Evolutionary conservation across 257 asterid species (phyloP).

Genomic region (Nicotiana obtusifolia): DNA sequence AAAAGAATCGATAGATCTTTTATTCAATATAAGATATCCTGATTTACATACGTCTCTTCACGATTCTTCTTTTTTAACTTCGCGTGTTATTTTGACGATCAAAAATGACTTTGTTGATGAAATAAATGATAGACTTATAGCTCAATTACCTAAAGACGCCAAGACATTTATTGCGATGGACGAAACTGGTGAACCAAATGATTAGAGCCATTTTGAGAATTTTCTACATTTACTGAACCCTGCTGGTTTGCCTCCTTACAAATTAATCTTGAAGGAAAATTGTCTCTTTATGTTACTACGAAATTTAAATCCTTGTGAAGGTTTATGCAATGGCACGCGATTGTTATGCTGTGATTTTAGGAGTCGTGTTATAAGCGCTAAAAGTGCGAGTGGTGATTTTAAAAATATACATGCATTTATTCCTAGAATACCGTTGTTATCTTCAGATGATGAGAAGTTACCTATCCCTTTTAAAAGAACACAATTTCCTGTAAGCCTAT

Average conservation of each 20-base stretch:
- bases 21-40: not conserved
- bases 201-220: not conserved
- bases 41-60: not conserved
- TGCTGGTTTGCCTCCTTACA: too few relatives aligned
- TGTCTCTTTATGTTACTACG: too few relatives aligned
- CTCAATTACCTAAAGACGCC: not conserved
- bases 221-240: not conserved
- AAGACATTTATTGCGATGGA: not conserved
- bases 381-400: too few relatives aligned
- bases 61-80: not conserved
- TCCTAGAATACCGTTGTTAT: too few relatives aligned
- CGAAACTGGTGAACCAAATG: not conserved
- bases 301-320: too few relatives aligned
- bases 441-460: too few relatives aligned
- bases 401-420: too few relatives aligned
- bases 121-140: not conserved
- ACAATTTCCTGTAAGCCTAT: not conserved
- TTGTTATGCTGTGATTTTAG: too few relatives aligned
- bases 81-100: not conserved
- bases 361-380: too few relatives aligned
- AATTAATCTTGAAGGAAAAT: too few relatives aligned
- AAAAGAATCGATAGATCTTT: not conserved
- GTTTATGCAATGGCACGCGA: too few relatives aligned
- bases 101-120: not conserved
- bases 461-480: too few relatives aligned